Base-by-base conservation (phyloP, 345 rosid species). In the Xanthoceras sorbifolium region DNA sequence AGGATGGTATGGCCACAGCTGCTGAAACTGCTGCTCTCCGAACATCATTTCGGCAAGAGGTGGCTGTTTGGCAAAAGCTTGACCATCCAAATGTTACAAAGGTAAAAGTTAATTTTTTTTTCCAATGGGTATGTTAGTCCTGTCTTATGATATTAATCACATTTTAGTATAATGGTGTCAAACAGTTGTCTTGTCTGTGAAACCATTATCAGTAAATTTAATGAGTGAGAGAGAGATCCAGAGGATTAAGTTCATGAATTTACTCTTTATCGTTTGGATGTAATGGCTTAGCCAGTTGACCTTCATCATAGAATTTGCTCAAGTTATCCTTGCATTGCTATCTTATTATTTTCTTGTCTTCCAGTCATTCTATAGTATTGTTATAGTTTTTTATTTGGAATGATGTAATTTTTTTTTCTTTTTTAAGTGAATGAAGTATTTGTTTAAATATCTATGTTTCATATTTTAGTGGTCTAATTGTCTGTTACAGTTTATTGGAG, bases 61-160 rank as follows among this genome's bases (percentile, higher is more conserved):
- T 92, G 74, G 94, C 92, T 75, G 95, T 92, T 76, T 92, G 97
- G 95, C 90, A 92, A 81, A 92, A 92, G 86, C 95, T 92, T 78
- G 89, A 89, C 88, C 91, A 92, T 80, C 91, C 89, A 63, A 92
- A 92, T 73, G 95, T 92, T 34, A 90, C 97, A 15, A 92, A 88
- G 86, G 97, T 90, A 74, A 77, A 40, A 25, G 11, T 61, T 14
- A 14, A 38, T 9, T 72, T 31, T 28, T 64, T 57, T 50, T 10
- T 6, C 20, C 14, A 20, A 5, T n/a, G 9, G 29, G 54, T 71
- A 34, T 28, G 50, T 63, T n/a, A 42, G 32, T 57, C 67, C 6
- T 52, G 20, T 57, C 64, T 73, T 50, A 62, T 57, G 12, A 23
- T 10, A 2, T 29, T 46, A 59, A 8, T 12, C 26, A 31, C 26